Evolutionary conservation across 108 stramenopile species (phyloP).

Genomic region (Nitzschia putrida): DNA sequence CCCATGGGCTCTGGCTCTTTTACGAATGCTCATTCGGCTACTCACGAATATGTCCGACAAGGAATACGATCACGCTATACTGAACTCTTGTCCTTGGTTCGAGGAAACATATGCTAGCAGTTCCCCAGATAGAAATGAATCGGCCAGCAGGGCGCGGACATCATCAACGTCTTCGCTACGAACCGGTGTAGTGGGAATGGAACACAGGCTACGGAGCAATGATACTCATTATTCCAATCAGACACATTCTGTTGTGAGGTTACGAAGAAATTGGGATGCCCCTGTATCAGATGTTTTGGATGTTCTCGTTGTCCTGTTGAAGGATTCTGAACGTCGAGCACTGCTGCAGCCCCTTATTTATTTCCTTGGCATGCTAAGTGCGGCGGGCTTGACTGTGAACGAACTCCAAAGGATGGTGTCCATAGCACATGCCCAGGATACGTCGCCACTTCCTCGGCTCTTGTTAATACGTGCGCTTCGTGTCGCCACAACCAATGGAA

Average conservation of each 20-base stretch:
- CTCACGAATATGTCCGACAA: slow-evolving; percentile 56
- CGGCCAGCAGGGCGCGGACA: background rate
- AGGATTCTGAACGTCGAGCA: slow-evolving; percentile 21
- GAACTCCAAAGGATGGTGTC: slow-evolving; percentile 50
- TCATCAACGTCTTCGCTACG: slow-evolving; percentile 1
- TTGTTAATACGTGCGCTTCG: slow-evolving; percentile 54
- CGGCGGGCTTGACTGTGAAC: slow-evolving; percentile 45
- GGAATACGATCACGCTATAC: slow-evolving; percentile 55
- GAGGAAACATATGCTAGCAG: slow-evolving; percentile 7
- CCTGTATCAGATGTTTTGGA: slow-evolving; percentile 22
- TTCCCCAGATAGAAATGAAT: background rate
- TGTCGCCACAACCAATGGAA: slow-evolving; percentile 52
- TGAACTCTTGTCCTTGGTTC: slow-evolving; percentile 35
- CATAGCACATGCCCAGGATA: slow-evolving; percentile 6
- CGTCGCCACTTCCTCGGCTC: slow-evolving; percentile 26
- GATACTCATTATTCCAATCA: slow-evolving; percentile 21
- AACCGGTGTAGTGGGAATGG: background rate
- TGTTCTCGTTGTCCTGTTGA: slow-evolving; percentile 4
- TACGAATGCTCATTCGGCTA: slow-evolving; percentile 65
- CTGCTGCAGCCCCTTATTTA: slow-evolving; percentile 57
- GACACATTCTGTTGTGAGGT: slow-evolving; percentile 31
- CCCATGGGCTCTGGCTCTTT: slow-evolving; percentile 53
- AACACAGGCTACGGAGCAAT: slow-evolving; percentile 8
- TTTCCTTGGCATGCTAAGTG: slow-evolving; percentile 56
- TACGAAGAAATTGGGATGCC: slow-evolving; percentile 30